Conservation (phyloP, 129 eudicot species). For the Flaveria robusta region DNA sequence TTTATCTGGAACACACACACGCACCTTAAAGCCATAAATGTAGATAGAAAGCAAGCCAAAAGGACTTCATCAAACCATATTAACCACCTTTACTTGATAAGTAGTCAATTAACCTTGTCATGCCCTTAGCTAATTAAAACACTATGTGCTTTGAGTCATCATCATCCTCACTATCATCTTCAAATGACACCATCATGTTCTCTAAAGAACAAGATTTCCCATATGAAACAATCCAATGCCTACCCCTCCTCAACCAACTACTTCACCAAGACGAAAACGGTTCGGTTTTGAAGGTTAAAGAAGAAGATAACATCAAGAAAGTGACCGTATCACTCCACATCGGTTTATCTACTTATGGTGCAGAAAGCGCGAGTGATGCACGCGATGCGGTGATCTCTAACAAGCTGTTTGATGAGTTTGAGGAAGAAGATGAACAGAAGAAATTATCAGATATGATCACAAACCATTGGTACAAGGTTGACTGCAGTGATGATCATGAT, state of each 20-base stretch:
- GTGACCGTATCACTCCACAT: constrained; percentile 65
- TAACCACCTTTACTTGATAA: constrained; percentile 32
- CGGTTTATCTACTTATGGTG: constrained; percentile 62
- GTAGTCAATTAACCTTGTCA: constrained; percentile 29
- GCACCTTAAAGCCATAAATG: constrained; percentile 37
- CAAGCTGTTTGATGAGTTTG: constrained; percentile 31
- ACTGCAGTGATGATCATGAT: constrained; percentile 32
- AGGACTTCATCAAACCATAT: constrained; percentile 32
- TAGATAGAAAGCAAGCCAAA: constrained; percentile 34
- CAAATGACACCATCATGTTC: constrained; percentile 47
- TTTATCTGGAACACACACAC: constrained; percentile 39
- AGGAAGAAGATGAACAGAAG: constrained; percentile 41
- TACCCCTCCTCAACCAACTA: constrained; percentile 68
- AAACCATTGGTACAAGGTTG: constrained; percentile 25
- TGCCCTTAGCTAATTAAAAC: constrained; percentile 41
- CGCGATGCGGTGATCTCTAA: constrained; percentile 24
- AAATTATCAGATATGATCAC: constrained; percentile 25
- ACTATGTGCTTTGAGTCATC: constrained; percentile 52
- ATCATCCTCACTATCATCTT: constrained; percentile 42
- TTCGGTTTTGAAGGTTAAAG: constrained; percentile 41
- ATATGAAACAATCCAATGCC: constrained; percentile 51
- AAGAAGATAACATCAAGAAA: constrained; percentile 46
- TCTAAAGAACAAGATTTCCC: constrained; percentile 44
- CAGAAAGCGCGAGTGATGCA: constrained; percentile 17
- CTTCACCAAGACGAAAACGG: constrained; percentile 41